Percentiles rank a stretch among this genome's conserved stretches.
phyloP scores from a whole-genome alignment of 2,329 filamentous ascomycete genomes.

The Nigrograna mackinnonii region DNA sequence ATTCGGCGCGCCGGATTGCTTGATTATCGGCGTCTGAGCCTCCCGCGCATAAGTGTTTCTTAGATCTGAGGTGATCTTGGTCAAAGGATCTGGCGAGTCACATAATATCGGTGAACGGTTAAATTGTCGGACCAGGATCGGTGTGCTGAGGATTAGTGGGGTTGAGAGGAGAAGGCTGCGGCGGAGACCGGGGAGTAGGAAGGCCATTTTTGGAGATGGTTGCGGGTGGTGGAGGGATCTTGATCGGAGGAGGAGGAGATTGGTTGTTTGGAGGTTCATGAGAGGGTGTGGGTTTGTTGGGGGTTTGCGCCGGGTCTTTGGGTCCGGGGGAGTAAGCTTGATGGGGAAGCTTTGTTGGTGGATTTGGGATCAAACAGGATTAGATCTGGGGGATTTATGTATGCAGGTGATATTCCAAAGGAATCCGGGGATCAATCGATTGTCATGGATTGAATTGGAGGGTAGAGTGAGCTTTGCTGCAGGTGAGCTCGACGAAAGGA shows the following conservation, averaged over 20 bases:
- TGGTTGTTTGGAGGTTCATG: constrained; percentile 10
- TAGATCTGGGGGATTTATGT: too few relatives aligned
- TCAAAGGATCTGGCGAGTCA: constrained; percentile 35
- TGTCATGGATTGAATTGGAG: too few relatives aligned
- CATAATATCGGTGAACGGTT: constrained; percentile 35
- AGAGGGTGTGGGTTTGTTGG: constrained; percentile 1
- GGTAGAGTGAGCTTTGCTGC: too few relatives aligned
- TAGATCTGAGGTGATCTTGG: constrained; percentile 44
- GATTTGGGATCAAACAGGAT: not conserved
- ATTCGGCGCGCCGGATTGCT: constrained; percentile 44
- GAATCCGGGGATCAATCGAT: too few relatives aligned
- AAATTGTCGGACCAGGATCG: constrained; percentile 31
- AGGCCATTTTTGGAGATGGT: constrained; percentile 35
- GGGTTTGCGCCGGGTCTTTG: too few relatives aligned
- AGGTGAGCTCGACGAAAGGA: too few relatives aligned
- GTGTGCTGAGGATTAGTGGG: constrained; percentile 37
- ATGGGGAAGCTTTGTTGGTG: constrained; percentile 1
- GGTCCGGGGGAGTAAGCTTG: not conserved
- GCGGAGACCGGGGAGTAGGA: constrained; percentile 43
- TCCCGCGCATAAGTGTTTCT: constrained; percentile 39
- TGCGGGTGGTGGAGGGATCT: not conserved
- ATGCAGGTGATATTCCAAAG: too few relatives aligned
- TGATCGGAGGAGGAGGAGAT: too few relatives aligned
- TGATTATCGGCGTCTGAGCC: constrained; percentile 42
- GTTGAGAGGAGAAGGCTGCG: constrained; percentile 40